Evolutionary conservation across 2,329 filamentous ascomycete species (phyloP), one percentile per base, ranked within the genome.

Genomic region (Zymoseptoria crescenta): DNA sequence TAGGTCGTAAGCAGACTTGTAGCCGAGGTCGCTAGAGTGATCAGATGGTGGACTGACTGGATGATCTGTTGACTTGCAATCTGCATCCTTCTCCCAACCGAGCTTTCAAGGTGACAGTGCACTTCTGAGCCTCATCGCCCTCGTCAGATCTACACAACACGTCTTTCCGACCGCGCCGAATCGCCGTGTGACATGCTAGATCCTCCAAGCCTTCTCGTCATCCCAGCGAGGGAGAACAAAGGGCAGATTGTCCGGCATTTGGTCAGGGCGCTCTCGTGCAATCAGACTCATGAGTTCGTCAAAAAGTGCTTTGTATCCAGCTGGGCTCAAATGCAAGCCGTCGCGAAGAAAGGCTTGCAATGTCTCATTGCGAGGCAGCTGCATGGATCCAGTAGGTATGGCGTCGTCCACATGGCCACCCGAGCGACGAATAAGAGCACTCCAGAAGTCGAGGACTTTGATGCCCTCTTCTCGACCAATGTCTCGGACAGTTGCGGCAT

Each of bases 391-490:
- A 27, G 54, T 52, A n/a, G 62, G 55, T 10, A 62, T 50, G 0
- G 58, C 48, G 20, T 61, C 58, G 7, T 49, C 55, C 3, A 77
- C 79, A 65, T 75, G 71, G 75, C 82, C 86, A 1, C 80, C 80
- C 2, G 79, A 77, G 52, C 83, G 79, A 57, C 83, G 79, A 85
- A 96, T 89, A 67, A 96, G 81, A 0, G 84, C 84, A 61, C 83
- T 81, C 84, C 89, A 95, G 1, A 97, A 80, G 73, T 97, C 90
- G 21, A 96, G 76, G 1, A 93, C 81, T 0, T 84, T 79, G 2
- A 93, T 67, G 6, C 75, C 72, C 49, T 80, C 74, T 58, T 79
- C 79, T 53, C 73, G 78, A 1, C 81, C 87, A 0, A 88, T 77
- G 55, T 87, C 79, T 60, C 85, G 81, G 10, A 84, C 83, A 7